Conservation (phyloP, 148 eudicot species). For the Fagopyrum tataricum region DNA sequence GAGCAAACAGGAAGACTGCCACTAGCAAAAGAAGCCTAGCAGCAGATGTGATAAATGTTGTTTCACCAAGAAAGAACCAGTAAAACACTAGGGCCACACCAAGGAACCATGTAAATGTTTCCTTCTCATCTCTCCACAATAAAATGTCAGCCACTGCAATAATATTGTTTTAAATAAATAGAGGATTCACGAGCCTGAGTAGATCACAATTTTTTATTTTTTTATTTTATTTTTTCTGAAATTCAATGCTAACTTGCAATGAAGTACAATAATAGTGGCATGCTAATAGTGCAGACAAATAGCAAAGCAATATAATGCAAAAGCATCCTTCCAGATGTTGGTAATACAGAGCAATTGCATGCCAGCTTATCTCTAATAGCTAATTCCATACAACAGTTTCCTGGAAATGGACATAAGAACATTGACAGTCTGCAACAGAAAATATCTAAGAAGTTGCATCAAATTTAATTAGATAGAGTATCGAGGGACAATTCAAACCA, state of each 20-base stretch:
- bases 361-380: neutral
- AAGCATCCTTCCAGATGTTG: neutral
- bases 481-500: neutral
- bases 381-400: too few species aligned
- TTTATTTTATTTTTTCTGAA: neutral
- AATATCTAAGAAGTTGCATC: neutral
- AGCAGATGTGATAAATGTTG: conserved; percentile 64
- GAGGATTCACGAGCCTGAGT: neutral
- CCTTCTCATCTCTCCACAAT: conserved; percentile 94
- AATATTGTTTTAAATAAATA: neutral
- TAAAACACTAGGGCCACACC: conserved; percentile 39
- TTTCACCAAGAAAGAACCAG: conserved; percentile 70
- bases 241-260: neutral
- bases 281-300: neutral
- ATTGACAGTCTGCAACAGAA: neutral
- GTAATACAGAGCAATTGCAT: neutral
- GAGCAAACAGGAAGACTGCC: conserved; percentile 33
- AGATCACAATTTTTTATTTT: neutral
- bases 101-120: conserved; percentile 62
- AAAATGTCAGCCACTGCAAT: conserved; percentile 85
- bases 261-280: neutral
- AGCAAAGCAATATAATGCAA: neutral
- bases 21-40: conserved; percentile 60
- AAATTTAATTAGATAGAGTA: neutral
- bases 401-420: too few species aligned